phyloP scores from a whole-genome alignment of 148 eudicot species.

The Rhododendron vialii region DNA sequence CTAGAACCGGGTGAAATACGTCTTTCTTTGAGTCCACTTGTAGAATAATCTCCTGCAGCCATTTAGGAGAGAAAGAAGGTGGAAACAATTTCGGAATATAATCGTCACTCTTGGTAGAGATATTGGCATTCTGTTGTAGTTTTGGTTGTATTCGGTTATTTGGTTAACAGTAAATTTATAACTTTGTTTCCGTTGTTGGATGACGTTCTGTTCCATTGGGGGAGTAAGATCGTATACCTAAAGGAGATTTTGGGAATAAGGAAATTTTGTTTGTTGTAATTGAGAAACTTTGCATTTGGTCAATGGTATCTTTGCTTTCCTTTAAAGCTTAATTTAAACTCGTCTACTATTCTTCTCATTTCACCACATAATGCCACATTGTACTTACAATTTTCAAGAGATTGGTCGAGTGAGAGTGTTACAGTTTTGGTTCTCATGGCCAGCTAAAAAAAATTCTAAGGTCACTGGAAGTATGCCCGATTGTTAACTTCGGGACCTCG shows the following conservation, averaged over 20 bases:
- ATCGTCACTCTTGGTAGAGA: neutral
- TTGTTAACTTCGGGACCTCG: neutral
- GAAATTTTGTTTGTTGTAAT: neutral
- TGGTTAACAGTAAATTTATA: neutral
- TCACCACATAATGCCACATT: neutral
- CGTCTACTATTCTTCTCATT: neutral
- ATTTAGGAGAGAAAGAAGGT: neutral
- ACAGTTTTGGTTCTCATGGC: neutral
- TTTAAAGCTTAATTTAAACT: neutral
- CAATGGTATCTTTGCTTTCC: neutral
- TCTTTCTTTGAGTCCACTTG: neutral
- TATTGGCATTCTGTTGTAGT: conserved; percentile 11
- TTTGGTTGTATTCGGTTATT: neutral
- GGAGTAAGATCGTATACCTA: neutral
- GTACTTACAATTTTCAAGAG: neutral
- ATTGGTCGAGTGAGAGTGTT: neutral
- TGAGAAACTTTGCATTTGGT: conserved; percentile 1
- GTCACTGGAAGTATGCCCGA: neutral
- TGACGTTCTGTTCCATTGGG: neutral
- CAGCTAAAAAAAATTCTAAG: no score
- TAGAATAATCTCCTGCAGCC: neutral
- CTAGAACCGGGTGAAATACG: conserved; percentile 6
- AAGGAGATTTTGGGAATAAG: neutral
- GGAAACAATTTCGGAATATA: neutral
- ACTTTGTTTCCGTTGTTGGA: neutral